Base-by-base conservation (phyloP, 129 eudicot genomes). In the Mikania micrantha region DNA sequence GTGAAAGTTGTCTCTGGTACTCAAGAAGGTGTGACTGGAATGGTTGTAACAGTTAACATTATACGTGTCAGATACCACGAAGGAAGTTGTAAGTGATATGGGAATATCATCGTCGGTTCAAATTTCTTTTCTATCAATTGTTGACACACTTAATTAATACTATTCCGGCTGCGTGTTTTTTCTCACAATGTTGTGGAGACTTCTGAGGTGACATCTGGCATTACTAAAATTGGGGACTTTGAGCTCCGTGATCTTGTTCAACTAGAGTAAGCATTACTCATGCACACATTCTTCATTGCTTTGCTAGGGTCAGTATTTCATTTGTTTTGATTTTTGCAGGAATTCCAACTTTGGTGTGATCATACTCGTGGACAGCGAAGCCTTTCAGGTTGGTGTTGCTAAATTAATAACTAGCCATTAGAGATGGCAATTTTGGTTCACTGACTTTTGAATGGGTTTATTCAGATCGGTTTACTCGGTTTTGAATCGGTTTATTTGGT, bases 191-290 rank as follows among this genome's bases (percentile, higher is more conserved):
- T 93, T 75, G 96, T 89, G 73, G 96, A 88, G 78, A 93, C 96
- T 81, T 93, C 96, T 78, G 98, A 92, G 79, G 96, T 93, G 31
- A 93, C 99, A 28, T 86, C 99, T 42, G 99, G 99, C 22, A 71
- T 88, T 34, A 93, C 96, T 45, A 74, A 84, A 57, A 88, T 93
- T 58, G 99, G 99, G 54, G 96, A 88, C 35, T 93, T 84, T 66
- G 99, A 93, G 87, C 96, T 93, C 42, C 99, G 83, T 84, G 99
- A 93, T 76, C 95, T 89, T 72, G 99, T 93, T 28, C 84, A 81
- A 49, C 81, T 93, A 41, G 32, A 28, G 32, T 28, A 28, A 28
- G 32, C 32, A 28, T 28, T 28, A 28, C n/a, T n/a, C n/a, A n/a
- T n/a, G n/a, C n/a, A n/a, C n/a, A n/a, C n/a, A 28, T 28, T 28